phyloP scores from a whole-genome alignment of 257 asterid species.

The Fraxinus excelsior region DNA sequence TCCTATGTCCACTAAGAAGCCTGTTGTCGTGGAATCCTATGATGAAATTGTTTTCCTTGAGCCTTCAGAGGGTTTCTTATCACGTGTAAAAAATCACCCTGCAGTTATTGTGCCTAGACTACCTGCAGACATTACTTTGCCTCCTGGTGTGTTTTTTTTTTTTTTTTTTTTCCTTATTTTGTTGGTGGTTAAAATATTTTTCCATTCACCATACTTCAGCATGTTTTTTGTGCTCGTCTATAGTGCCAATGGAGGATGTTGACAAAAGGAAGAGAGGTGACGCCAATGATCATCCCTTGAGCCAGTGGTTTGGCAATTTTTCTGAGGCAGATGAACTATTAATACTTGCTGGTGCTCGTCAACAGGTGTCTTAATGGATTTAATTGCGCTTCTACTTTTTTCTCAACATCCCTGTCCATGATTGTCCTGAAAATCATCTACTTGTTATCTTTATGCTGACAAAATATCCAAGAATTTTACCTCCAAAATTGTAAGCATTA shows the following conservation, averaged over 20 bases:
- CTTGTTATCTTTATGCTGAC: neutral
- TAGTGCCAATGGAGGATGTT: constrained; percentile 41
- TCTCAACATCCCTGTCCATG: neutral
- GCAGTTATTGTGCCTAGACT: constrained; percentile 64
- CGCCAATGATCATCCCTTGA: constrained; percentile 59
- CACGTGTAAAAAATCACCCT: constrained; percentile 76
- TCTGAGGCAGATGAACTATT: constrained; percentile 87
- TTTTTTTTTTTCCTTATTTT: constrained; percentile 17
- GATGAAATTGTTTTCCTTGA: constrained; percentile 77
- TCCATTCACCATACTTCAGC: neutral
- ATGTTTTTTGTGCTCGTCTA: neutral
- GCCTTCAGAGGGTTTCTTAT: constrained; percentile 62
- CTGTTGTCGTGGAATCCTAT: constrained; percentile 70
- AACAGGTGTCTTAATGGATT: constrained; percentile 49
- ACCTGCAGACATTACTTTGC: constrained; percentile 45
- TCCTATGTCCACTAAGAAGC: constrained; percentile 69
- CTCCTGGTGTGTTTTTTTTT: constrained; percentile 41
- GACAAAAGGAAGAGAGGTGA: constrained; percentile 54
- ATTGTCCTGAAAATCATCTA: too few relatives aligned
- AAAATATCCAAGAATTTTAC: neutral
- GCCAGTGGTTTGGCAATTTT: constrained; percentile 71
- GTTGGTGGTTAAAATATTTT: neutral
- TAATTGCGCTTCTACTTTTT: neutral
- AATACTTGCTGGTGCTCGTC: constrained; percentile 76
- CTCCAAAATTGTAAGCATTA: constrained; percentile 1